Percentiles rank a stretch among this genome's conserved stretches.
Evolutionary conservation across 257 asterid species (phyloP).

Genomic region (Solanum sitiens): DNA sequence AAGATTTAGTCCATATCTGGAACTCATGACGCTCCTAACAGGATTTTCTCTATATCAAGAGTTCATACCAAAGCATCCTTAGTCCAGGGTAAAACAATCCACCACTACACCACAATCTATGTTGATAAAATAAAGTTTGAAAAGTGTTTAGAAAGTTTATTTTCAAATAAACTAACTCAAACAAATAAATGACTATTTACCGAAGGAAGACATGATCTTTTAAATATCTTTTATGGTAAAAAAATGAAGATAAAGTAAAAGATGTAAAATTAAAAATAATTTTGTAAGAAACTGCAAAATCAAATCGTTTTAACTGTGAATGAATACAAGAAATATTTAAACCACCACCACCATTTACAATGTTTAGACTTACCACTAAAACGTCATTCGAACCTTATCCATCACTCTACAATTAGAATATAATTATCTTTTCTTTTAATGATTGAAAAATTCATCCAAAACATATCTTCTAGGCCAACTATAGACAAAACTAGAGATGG

Average conservation of each 20-base stretch:
- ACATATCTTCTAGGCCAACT: neutral
- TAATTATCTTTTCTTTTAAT: neutral
- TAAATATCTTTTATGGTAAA: too few relatives aligned
- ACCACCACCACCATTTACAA: neutral
- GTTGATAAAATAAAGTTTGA: too few relatives aligned
- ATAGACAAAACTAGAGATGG: neutral
- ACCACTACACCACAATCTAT: neutral
- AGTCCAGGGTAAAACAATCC: too few relatives aligned
- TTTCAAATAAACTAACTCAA: too few relatives aligned
- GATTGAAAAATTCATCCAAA: neutral
- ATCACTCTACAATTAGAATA: neutral
- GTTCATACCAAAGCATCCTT: fast-evolving
- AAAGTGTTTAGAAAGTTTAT: too few relatives aligned
- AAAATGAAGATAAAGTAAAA: too few relatives aligned
- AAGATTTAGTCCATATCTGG: neutral
- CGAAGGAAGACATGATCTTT: too few relatives aligned
- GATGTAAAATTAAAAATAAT: neutral
- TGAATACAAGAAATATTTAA: neutral
- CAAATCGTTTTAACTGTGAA: neutral
- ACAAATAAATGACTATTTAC: neutral
- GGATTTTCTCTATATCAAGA: too few relatives aligned
- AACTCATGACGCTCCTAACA: neutral
- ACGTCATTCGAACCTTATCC: neutral
- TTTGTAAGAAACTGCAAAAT: neutral
- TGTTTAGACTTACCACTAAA: neutral